phyloP scores from a whole-genome alignment of 75 land plant species.

The Pinus albicaulis region DNA sequence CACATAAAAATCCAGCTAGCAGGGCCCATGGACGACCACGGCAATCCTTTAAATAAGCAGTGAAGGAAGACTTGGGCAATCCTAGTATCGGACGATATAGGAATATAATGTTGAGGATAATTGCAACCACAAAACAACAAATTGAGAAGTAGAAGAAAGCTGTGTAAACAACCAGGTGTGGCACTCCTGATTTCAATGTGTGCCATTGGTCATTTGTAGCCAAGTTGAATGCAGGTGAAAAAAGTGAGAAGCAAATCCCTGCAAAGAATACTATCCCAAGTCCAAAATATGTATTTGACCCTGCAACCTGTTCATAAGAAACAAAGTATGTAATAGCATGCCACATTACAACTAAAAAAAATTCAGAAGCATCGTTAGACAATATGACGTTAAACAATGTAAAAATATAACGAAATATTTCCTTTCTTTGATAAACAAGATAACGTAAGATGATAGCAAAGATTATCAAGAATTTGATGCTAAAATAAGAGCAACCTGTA shows the following conservation, averaged over 20 bases:
- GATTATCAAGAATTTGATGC: not conserved
- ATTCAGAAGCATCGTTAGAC: not conserved
- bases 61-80: slow-evolving; percentile 70
- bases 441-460: not conserved
- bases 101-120: slow-evolving; percentile 68
- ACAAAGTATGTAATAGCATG: not conserved
- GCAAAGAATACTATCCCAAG: slow-evolving; percentile 79
- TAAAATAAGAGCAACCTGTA: not conserved
- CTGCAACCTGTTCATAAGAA: slow-evolving; percentile 52
- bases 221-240: slow-evolving; percentile 92
- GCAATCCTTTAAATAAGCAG: slow-evolving; percentile 74
- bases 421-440: not conserved
- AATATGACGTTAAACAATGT: not conserved
- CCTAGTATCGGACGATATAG: slow-evolving; percentile 78
- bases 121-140: slow-evolving; percentile 64
- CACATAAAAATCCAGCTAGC: slow-evolving; percentile 87
- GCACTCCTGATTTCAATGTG: slow-evolving; percentile 76
- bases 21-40: slow-evolving; percentile 88
- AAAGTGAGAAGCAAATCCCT: slow-evolving; percentile 91
- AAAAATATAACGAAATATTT: not conserved
- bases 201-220: slow-evolving; percentile 99
- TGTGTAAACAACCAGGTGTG: slow-evolving; percentile 86
- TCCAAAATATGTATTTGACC: slow-evolving; percentile 58
- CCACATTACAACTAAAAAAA: not conserved
- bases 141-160: slow-evolving; percentile 94